Percentiles rank a stretch among this genome's conserved stretches.
Evolutionary conservation across 441 rosid genomes (phyloP).

Genomic region (Populus hybrid): DNA sequence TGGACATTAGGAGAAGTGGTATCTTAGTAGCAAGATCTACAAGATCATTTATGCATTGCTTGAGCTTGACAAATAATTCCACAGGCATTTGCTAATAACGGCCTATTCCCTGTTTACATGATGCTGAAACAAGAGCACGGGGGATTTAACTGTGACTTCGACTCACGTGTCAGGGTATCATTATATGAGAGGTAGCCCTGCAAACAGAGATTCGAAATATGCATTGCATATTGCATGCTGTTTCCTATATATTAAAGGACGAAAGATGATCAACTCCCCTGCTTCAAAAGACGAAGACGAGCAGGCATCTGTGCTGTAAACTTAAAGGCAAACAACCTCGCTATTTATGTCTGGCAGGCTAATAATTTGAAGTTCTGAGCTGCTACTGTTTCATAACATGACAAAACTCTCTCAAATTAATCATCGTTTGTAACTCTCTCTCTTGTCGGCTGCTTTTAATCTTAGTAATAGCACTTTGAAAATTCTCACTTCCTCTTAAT

Average conservation of each 20-base stretch:
- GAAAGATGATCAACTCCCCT: not conserved
- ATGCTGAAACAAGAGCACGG: not conserved
- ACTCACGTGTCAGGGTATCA: slow-evolving; percentile 3
- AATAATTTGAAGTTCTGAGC: not conserved
- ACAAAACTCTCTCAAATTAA: not conserved
- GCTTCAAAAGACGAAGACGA: not conserved
- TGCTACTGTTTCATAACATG: not conserved
- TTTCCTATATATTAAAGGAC: not conserved
- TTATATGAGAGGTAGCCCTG: not conserved
- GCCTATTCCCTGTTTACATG: not conserved
- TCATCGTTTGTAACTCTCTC: not conserved
- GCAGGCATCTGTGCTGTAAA: not conserved
- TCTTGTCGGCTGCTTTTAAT: not conserved
- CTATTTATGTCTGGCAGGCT: not conserved
- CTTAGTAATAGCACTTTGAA: not conserved
- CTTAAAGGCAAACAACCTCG: slow-evolving; percentile 10
- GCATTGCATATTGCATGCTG: too few relatives aligned
- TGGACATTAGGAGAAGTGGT: not conserved
- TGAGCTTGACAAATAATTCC: not conserved
- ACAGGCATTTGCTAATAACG: not conserved
- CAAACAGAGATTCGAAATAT: not conserved
- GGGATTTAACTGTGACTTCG: not conserved
- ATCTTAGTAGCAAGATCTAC: too few relatives aligned
- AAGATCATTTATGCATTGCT: too few relatives aligned
- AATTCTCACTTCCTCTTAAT: not conserved